These are phyloP conservation scores for Solanum virginianum DNA, from an alignment of 257 asterid genomes.

Conservation along the genomic window DNA sequence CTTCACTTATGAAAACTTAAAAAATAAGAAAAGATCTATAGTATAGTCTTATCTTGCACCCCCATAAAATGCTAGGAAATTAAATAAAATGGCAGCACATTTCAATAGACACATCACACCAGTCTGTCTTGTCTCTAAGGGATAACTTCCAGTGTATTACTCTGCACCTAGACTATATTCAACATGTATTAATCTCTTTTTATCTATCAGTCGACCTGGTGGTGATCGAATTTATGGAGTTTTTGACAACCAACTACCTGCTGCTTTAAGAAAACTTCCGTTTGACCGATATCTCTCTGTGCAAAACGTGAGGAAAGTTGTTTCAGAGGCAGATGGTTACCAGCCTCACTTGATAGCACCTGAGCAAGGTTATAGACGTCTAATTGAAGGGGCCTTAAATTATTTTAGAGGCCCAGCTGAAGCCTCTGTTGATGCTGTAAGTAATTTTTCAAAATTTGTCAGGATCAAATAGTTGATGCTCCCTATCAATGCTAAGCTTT, in stretches of 20 bases:
- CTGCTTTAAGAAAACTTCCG: slow-evolving; percentile 7
- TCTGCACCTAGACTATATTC: background rate
- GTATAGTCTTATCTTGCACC: background rate
- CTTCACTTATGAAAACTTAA: background rate
- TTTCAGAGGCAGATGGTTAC: slow-evolving; percentile 96
- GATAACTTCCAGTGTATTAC: background rate
- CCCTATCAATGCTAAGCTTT: background rate
- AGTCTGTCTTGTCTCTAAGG: background rate
- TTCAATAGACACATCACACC: background rate
- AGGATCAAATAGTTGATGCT: background rate
- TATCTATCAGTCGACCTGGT: slow-evolving; percentile 57
- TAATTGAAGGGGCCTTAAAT: slow-evolving; percentile 77
- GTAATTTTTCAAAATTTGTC: slow-evolving; percentile 10
- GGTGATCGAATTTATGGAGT: slow-evolving; percentile 15
- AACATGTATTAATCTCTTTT: background rate
- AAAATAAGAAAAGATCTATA: background rate
- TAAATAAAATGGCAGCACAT: background rate
- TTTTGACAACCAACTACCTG: slow-evolving; percentile 11
- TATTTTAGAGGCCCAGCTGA: slow-evolving; percentile 95
- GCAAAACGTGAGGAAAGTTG: slow-evolving; percentile 9
- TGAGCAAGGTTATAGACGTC: slow-evolving; percentile 93
- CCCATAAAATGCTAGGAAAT: background rate
- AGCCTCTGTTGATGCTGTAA: slow-evolving; percentile 93
- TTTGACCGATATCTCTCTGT: slow-evolving; percentile 9
- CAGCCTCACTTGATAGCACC: slow-evolving; percentile 99